Base-by-base conservation (phyloP, 139 green algal species). In the Haematococcus sp. region DNA sequence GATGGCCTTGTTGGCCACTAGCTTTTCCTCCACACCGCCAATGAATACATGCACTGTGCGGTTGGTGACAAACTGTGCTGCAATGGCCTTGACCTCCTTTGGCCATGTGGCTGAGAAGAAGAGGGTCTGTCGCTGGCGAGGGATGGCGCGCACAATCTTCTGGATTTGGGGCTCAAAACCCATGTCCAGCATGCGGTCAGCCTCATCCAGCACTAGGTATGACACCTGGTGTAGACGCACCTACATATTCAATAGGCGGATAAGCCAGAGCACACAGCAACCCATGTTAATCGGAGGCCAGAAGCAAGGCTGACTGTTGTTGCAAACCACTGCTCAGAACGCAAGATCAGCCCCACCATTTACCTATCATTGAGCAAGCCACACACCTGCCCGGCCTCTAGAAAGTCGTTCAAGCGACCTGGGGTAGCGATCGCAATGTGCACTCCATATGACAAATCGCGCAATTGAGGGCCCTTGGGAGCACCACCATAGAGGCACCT, bases 101-200 rank as follows among this genome's bases (percentile, higher is more conserved):
- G 93, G 93, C 92, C 94, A 96, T 13, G 93, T 98, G 22, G 93
- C 93, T 15, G 60, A 85, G 85, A 96, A 98, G 81, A 98, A 94
- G 2, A 97, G 82, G 44, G 93, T 98, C 86, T 98, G 93, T 56
- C 94, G 88, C 61, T 89, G 58, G 22, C 65, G 81, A 2, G 89
- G 90, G 27, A 97, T 75, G 30, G 73, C 74, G 30, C 61, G 63
- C 25, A 92, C 78, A 68, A 97, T 96, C 72, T 87, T 89, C 78
- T 94, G 85, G 69, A 97, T 97, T 85, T 97, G 93, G 0, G 89
- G 88, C 81, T 98, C 94, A 74, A 99, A 99, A 28, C 95, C 95
- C 87, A 98, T 93, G 83, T 98, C 93, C 70, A 98, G 89, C 95
- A 99, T 98, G 75, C 95, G 88, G 81, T 99, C 95, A 13, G 94